Evolutionary conservation across 371 early-diverging fungal species (phyloP), one percentile per base, ranked within the genome.

Genomic region (Actinomortierella ambigua): DNA sequence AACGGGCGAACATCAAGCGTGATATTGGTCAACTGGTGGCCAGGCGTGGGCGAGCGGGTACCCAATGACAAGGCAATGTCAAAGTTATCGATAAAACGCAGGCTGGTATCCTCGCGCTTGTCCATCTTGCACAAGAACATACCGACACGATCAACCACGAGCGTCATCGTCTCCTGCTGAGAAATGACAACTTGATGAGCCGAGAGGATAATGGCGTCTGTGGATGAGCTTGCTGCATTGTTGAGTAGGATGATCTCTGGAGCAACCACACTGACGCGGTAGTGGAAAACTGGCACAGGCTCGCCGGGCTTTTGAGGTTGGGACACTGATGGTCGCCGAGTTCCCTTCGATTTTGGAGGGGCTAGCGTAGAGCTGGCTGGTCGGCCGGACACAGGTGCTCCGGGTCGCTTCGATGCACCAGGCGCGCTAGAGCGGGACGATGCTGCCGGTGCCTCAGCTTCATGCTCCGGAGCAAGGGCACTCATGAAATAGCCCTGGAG

Each of bases 71-170:
- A 48, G 1, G 90, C 85, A 17, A 95, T 75, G 55, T 95, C 90
- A 77, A 95, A 94, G 20, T 92, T 91, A 52, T 97, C 94, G 67
- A 98, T 91, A 47, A 97, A 92, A 1, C 90, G 86, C 20, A 97
- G 69, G 0, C 85, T 82, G 0, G 96, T 94, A 26, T 90, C 90
- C 11, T 87, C 83, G 2, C 93, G 79, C 59, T 82, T 83, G 65
- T 94, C 91, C 91, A 98, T 95, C 24, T 87, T 87, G 81, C 97
- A 98, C 48, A 98, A 79, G 49, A 90, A 91, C 89, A 98, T 93
- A 27, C 95, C 94, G 61, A 95, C 81, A 50, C 93, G 90, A 24
- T 93, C 87, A 28, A 94, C 82, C 3, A 86, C 87, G 6, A 94
- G 58, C 1, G 90, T 87, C 53, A 88, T 83, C 29, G 90, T 85